These are phyloP conservation scores for Allium fistulosum DNA, from an alignment of 106 monocot species.

Conservation along the genomic window DNA sequence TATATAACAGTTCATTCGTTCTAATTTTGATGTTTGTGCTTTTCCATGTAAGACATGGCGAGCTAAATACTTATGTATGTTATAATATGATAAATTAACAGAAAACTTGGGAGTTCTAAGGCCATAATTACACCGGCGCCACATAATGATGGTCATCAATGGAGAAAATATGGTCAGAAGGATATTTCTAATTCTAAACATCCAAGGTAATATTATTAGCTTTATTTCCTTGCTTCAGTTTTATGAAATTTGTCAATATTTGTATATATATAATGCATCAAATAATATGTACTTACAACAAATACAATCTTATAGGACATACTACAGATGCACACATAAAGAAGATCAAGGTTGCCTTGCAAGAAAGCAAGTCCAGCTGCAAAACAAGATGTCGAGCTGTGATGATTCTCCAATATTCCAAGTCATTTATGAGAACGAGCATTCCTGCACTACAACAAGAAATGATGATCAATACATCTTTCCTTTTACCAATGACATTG, in stretches of 20 bases:
- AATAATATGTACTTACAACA: neutral
- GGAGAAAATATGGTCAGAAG: conserved; percentile 39
- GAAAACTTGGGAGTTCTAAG: neutral
- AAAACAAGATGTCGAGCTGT: neutral
- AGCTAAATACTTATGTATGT: too few relatives aligned
- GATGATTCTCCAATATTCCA: neutral
- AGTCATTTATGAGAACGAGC: conserved; percentile 4
- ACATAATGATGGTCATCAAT: conserved; percentile 19
- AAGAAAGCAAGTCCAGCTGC: conserved; percentile 14
- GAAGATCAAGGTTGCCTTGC: conserved; percentile 13
- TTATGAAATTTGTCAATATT: neutral
- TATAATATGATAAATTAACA: neutral
- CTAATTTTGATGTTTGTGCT: too few relatives aligned
- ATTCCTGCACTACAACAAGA: conserved; percentile 8
- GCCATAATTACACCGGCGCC: conserved; percentile 7
- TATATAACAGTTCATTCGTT: too few relatives aligned
- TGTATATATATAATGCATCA: neutral
- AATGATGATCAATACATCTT: neutral
- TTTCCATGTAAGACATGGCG: too few relatives aligned
- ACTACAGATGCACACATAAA: conserved; percentile 11
- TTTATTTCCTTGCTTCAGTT: neutral
- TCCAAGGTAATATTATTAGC: conserved; percentile 9
- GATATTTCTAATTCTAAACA: conserved; percentile 9
- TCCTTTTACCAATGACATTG: too few relatives aligned
- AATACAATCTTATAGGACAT: conserved; percentile 1